phyloP scores from a whole-genome alignment of 768 basidiomycete genomes.

The Tricholoma matsutake region DNA sequence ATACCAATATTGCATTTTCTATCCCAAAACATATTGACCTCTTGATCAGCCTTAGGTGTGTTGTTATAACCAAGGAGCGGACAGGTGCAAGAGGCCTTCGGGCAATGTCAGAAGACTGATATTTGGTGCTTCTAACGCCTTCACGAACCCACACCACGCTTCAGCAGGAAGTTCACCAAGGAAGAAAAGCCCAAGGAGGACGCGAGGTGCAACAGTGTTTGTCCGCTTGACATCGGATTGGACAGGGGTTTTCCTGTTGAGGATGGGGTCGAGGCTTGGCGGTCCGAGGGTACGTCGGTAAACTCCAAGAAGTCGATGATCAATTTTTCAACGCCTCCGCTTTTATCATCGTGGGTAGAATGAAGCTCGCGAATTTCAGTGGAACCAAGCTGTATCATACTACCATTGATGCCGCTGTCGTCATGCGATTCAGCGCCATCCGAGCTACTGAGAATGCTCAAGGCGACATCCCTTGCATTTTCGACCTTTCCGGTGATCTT shows the following conservation, averaged over 20 bases:
- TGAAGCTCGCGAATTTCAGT: constrained; percentile 50
- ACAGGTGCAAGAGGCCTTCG: too few species aligned
- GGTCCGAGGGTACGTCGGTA: constrained; percentile 60
- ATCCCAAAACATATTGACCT: too few species aligned
- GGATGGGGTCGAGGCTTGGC: constrained; percentile 37
- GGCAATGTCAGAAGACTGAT: too few species aligned
- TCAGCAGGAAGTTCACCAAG: constrained; percentile 71
- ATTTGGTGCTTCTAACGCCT: too few species aligned
- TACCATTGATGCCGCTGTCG: constrained; percentile 25
- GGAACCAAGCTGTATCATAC: constrained; percentile 42
- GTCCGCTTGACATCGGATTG: constrained; percentile 65
- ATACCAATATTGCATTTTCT: too few species aligned
- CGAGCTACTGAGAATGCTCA: constrained; percentile 85
- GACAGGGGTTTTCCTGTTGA: constrained; percentile 61
- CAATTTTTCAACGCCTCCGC: constrained; percentile 66
- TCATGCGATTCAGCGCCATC: constrained; percentile 43
- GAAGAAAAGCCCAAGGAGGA: constrained; percentile 72
- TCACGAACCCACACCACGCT: constrained; percentile 61
- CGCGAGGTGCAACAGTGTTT: constrained; percentile 88
- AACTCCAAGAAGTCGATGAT: constrained; percentile 80
- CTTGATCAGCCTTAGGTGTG: too few species aligned
- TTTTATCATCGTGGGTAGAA: constrained; percentile 49
- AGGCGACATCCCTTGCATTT: constrained; percentile 88
- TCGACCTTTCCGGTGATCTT: constrained; percentile 97
- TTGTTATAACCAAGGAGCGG: too few species aligned